phyloP scores from a whole-genome alignment of 371 early-diverging fungal species.

The Synchytrium microbalum region DNA sequence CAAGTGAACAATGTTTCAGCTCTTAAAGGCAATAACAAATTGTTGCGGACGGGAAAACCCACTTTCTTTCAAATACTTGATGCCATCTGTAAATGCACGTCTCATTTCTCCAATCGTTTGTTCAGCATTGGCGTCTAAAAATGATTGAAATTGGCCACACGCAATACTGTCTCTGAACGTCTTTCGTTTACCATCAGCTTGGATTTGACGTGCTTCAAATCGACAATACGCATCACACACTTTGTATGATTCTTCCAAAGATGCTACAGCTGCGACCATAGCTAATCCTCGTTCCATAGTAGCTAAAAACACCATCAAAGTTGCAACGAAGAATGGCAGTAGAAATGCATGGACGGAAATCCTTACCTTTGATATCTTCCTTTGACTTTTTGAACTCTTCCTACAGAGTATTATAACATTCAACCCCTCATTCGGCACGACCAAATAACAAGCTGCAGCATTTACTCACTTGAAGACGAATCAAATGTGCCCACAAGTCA shows the following conservation, averaged over 20 bases:
- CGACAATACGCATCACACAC: not conserved
- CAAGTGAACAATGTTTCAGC: too few relatives aligned
- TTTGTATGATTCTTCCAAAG: not conserved
- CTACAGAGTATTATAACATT: conserved; percentile 25
- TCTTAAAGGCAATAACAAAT: too few relatives aligned
- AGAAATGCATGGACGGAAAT: not conserved
- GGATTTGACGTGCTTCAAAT: not conserved
- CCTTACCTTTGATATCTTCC: conserved; percentile 16
- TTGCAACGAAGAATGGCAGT: conserved; percentile 6
- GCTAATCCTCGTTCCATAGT: not conserved
- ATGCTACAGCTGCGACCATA: not conserved
- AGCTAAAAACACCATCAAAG: conserved; percentile 9
- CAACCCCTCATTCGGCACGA: conserved; percentile 20
- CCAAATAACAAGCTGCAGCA: conserved; percentile 10
- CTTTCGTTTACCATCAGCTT: conserved; percentile 28
- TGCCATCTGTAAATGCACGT: conserved; percentile 19
- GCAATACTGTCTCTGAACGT: conserved; percentile 20
- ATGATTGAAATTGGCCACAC: not conserved
- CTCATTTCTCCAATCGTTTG: conserved; percentile 20
- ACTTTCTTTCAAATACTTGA: conserved; percentile 31
- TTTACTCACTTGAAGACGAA: conserved; percentile 36
- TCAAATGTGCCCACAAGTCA: conserved; percentile 44
- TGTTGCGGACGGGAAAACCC: conserved; percentile 13
- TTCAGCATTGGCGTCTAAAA: not conserved
- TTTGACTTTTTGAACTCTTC: conserved; percentile 12